Base-by-base conservation (phyloP, 2,329 filamentous ascomycete genomes). In the Exophiala alcalophila region DNA sequence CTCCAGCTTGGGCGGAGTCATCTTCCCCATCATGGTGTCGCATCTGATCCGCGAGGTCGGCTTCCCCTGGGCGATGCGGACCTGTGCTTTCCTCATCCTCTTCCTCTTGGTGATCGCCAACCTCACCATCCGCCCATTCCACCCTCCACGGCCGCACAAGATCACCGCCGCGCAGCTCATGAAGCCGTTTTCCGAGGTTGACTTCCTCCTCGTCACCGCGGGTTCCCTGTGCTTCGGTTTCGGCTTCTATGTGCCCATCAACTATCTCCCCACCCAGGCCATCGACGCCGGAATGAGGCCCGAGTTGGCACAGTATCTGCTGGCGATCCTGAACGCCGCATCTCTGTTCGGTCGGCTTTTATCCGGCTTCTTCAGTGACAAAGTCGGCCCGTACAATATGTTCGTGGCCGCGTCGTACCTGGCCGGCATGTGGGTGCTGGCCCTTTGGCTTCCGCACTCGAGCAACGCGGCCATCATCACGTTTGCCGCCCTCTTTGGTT, bases 401-500 rank as follows among this genome's bases (percentile, higher is more conserved):
- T 52, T 50, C 25, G 37, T 48, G 10, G 24, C 40, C 27, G 67
- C 80, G 53, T 41, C 20, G 32, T 30, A 28, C 14, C 14, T 71
- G 18, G 65, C 71, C 9, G 57, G 59, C 3, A 65, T 77, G 24
- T 55, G 77, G 2, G 66, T 71, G 12, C 63, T 80, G 0, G 73
- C 69, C 23, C 60, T 83, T 1, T 76, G 78, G 78, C 62, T 79
- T 4, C 70, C 72, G 2, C 70, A 66, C 6, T 66, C 65, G 2
- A 66, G 67, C 20, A 74, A 78, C 6, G 71, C 72, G 0, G 71
- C 76, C 1, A 75, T 81, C 40, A 73, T 86, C 38, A 68, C 78
- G 19, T 87, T 84, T 59, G 71, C 75, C 12, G 69, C 74, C 12
- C 62, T 85, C 6, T 87, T 83, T 53, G 84, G 83, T n/a, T 84